phyloP scores from a whole-genome alignment of 768 basidiomycete species.

The Lanmaoa rubissima region DNA sequence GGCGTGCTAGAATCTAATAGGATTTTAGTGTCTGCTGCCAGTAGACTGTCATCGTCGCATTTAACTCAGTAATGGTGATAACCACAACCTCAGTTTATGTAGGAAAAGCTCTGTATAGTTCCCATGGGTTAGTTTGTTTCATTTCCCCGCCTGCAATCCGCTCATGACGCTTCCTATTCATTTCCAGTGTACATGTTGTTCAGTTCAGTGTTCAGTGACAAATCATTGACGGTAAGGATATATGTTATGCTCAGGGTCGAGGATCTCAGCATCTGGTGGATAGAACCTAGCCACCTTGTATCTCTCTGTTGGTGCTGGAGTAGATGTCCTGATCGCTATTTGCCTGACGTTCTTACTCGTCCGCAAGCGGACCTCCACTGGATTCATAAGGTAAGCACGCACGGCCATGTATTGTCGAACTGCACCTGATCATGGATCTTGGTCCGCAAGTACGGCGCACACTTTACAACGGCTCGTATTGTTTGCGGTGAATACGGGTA shows the following conservation, averaged over 20 bases:
- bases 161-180: background rate
- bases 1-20: background rate
- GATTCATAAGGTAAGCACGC: background rate
- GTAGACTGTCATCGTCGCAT: background rate
- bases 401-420: background rate
- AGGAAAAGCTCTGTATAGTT: background rate
- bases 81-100: conserved; percentile 1
- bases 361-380: background rate
- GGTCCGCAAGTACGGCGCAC: conserved; percentile 3
- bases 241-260: background rate
- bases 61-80: background rate
- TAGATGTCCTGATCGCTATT: conserved; percentile 5
- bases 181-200: background rate
- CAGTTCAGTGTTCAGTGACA: background rate
- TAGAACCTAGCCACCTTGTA: background rate
- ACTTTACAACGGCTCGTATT: conserved; percentile 8
- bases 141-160: background rate
- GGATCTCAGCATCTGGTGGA: background rate
- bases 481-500: conserved; percentile 27
- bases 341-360: conserved; percentile 6
- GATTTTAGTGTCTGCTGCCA: background rate
- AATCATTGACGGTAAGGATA: background rate
- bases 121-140: conserved; percentile 1
- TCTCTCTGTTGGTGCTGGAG: background rate
- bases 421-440: background rate